A percentile compares a stretch with the other conserved stretches of the same genome.
Evolutionary conservation across 768 basidiomycete species (phyloP).

Genomic region (Sporobolomyces roseus): DNA sequence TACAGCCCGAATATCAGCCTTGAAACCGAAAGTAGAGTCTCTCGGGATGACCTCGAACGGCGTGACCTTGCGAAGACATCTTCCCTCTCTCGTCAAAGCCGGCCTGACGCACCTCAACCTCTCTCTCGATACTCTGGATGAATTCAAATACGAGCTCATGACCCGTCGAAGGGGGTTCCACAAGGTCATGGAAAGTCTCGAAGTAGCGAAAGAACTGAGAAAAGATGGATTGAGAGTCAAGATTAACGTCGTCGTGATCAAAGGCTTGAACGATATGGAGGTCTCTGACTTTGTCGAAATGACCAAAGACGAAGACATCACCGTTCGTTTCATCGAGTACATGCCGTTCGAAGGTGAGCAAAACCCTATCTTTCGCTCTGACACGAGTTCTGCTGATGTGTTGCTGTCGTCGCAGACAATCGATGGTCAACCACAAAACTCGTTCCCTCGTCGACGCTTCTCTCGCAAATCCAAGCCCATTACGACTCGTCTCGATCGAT

Average conservation of each 20-base stretch:
- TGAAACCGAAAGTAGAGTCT: conserved; percentile 59
- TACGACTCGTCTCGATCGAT: conserved; percentile 52
- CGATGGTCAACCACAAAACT: conserved; percentile 79
- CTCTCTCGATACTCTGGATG: conserved; percentile 75
- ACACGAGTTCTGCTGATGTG: too few relatives aligned
- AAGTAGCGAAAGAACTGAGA: conserved; percentile 54
- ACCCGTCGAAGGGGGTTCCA: conserved; percentile 64
- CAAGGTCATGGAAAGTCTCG: conserved; percentile 65
- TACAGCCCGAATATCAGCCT: conserved; percentile 60
- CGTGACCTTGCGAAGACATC: conserved; percentile 65
- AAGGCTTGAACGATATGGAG: conserved; percentile 76
- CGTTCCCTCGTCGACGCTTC: conserved; percentile 67
- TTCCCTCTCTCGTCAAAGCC: conserved; percentile 63
- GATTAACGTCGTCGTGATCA: conserved; percentile 77
- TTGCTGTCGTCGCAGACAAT: too few relatives aligned
- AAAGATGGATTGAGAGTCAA: conserved; percentile 56
- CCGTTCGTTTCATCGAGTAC: conserved; percentile 83
- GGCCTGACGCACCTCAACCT: conserved; percentile 72
- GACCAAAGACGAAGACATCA: conserved; percentile 62
- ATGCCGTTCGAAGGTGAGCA: conserved; percentile 98
- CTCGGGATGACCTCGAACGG: conserved; percentile 87
- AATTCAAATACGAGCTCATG: conserved; percentile 82
- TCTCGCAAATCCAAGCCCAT: conserved; percentile 53
- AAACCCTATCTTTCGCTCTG: too few relatives aligned
- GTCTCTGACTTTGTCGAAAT: conserved; percentile 72